Evolutionary conservation across 371 early-diverging fungal genomes (phyloP), one percentile per base, ranked within the genome.

Genomic region (Rhizomucor miehei): DNA sequence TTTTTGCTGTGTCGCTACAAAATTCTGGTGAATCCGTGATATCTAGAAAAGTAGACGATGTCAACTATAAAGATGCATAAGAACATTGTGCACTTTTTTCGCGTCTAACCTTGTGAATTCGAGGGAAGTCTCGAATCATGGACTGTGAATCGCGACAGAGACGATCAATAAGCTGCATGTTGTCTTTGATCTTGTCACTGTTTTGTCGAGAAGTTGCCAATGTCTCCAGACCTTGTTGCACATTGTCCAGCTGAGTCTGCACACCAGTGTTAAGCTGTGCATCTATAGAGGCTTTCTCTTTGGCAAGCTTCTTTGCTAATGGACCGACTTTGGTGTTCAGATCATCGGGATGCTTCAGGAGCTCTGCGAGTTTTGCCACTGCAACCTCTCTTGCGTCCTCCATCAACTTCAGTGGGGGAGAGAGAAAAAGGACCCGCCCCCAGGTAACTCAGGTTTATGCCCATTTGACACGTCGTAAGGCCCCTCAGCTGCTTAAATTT

Each of bases 251-350:
- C 67, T 94, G 95, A 37, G 85, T 73, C 70, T 96, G 95, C 43
- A 93, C 93, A 16, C 90, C 93, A 3, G 93, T 89, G 62, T 92
- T 94, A 35, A 98, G 83, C 64, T 97, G 97, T 19, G 96, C 95
- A 67, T 98, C 97, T 21, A 95, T 87, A 12, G 89, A 82, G 2
- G 93, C 91, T 67, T 94, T 93, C 74, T 98, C 98, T 53, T 88
- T 85, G 2, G 87, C 84, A 37, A 94, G 76, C 63, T 91, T 91
- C 45, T 88, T 84, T 41, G 88, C 86, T 19, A 94, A 59, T 4
- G 84, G 79, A 20, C 79, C 82, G 9, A 95, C 84, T 68, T 92
- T 93, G 66, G 84, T 86, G 35, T 85, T 87, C 16, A 97, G 80
- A 71, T 97, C 98, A 70, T 97, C 98, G 5, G 97, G 98, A 75